Percentiles rank a stretch among this genome's conserved stretches.
These are phyloP conservation scores for Myriosclerotinia curreyana DNA, from an alignment of 2,329 filamentous ascomycete species.

Conservation along the genomic window DNA sequence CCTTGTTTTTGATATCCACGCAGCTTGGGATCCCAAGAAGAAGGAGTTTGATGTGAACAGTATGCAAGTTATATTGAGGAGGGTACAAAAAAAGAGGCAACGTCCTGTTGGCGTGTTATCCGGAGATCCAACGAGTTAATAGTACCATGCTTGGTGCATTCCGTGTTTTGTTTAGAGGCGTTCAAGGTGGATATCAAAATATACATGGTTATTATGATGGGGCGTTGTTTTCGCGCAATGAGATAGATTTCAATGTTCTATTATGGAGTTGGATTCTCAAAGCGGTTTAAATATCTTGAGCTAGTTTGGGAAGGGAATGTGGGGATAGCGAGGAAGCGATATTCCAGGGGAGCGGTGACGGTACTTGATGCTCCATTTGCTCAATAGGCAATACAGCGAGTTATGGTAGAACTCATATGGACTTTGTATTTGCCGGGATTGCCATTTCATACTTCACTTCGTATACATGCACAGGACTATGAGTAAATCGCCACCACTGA, in stretches of 20 bases:
- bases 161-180: background rate
- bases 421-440: background rate
- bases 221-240: conserved; percentile 3
- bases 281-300: background rate
- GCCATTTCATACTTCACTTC: background rate
- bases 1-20: conserved; percentile 51
- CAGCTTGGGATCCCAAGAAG: conserved; percentile 56
- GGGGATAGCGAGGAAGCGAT: background rate
- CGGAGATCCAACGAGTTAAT: background rate
- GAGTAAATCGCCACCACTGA: too few relatives aligned
- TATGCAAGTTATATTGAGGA: conserved; percentile 44
- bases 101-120: conserved; percentile 28
- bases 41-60: conserved; percentile 41
- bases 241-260: conserved; percentile 1
- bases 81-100: conserved; percentile 46
- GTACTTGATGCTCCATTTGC: background rate
- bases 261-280: conserved; percentile 8
- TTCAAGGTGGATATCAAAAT: conserved; percentile 5
- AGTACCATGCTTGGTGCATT: background rate
- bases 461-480: too few relatives aligned
- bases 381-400: background rate
- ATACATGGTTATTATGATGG: background rate
- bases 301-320: background rate
- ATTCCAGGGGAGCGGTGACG: background rate
- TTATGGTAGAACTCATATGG: background rate